Conservation (phyloP, 345 rosid genomes). For the Corymbia maculata region DNA sequence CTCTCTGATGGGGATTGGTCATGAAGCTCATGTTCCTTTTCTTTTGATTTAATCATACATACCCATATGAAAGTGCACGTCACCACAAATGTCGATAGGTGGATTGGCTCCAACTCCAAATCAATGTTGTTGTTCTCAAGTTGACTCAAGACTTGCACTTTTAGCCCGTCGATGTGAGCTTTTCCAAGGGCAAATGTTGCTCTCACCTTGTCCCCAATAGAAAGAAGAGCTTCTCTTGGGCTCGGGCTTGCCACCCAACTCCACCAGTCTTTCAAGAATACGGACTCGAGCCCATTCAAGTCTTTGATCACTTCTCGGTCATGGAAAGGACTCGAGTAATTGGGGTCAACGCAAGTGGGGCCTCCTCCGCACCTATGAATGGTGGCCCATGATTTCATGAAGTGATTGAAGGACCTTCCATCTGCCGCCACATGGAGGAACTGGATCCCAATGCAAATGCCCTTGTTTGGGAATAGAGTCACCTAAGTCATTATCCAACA, state of each 20-base stretch:
- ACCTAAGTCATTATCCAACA: too few species aligned
- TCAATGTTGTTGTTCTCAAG: not conserved
- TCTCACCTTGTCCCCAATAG: constrained; percentile 5
- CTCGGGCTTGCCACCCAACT: not conserved
- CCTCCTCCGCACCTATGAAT: too few species aligned
- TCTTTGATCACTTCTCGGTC: constrained; percentile 11
- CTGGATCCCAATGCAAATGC: too few species aligned
- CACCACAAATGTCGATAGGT: not conserved
- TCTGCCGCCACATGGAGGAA: too few species aligned
- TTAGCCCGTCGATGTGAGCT: constrained; percentile 5
- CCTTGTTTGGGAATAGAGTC: too few species aligned
- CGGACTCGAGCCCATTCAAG: constrained; percentile 1
- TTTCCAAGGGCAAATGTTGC: constrained; percentile 11
- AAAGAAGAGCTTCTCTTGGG: not conserved
- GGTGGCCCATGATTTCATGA: too few species aligned
- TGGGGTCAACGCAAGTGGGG: too few species aligned
- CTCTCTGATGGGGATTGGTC: not conserved
- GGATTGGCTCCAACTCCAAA: not conserved
- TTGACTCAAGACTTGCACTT: constrained; percentile 1
- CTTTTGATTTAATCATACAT: not conserved
- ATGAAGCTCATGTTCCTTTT: not conserved
- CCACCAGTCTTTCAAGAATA: not conserved
- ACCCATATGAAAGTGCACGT: not conserved
- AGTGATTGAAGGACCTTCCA: too few species aligned
- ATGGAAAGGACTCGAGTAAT: not conserved